phyloP scores from a whole-genome alignment of 1,139 yeast genomes.

The Sugiyamaella sp. region DNA sequence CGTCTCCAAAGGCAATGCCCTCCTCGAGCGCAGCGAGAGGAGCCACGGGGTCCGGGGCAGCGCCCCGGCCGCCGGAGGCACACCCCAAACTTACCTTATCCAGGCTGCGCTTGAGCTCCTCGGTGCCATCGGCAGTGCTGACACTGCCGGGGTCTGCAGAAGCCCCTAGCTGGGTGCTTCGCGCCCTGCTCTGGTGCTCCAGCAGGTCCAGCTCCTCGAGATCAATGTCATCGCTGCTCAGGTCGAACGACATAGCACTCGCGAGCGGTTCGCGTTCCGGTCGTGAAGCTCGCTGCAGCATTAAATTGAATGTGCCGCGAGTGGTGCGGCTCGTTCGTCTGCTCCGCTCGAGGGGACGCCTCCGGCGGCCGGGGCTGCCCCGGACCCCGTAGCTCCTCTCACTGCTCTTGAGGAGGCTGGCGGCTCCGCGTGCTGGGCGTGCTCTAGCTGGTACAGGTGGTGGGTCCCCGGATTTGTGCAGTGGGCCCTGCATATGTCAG shows the following conservation, averaged over 20 bases:
- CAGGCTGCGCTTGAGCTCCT: constrained; percentile 9
- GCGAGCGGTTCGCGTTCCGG: not conserved
- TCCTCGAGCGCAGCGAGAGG: too few species aligned
- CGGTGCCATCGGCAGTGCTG: constrained; percentile 1
- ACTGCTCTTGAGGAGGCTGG: too few species aligned
- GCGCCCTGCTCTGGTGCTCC: not conserved
- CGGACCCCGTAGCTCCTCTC: too few species aligned
- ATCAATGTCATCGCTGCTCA: constrained; percentile 30
- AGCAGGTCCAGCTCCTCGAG: constrained; percentile 28
- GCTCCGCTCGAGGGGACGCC: too few species aligned
- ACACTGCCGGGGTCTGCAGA: not conserved
- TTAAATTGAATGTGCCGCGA: not conserved
- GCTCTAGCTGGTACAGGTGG: too few species aligned
- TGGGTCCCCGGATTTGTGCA: too few species aligned
- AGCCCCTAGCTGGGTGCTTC: not conserved
- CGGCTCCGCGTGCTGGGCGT: too few species aligned
- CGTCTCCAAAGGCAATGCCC: too few species aligned
- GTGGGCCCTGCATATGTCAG: too few species aligned
- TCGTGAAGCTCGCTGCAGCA: not conserved
- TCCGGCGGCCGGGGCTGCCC: too few species aligned
- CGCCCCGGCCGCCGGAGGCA: constrained; percentile 2
- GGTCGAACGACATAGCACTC: constrained; percentile 26
- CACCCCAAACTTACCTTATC: not conserved
- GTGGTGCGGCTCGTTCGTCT: not conserved
- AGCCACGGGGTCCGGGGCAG: too few species aligned